Percentiles rank a stretch among this genome's conserved stretches.
phyloP scores from a whole-genome alignment of 2,329 filamentous ascomycete genomes.

The Trichoderma atrobrunneum region DNA sequence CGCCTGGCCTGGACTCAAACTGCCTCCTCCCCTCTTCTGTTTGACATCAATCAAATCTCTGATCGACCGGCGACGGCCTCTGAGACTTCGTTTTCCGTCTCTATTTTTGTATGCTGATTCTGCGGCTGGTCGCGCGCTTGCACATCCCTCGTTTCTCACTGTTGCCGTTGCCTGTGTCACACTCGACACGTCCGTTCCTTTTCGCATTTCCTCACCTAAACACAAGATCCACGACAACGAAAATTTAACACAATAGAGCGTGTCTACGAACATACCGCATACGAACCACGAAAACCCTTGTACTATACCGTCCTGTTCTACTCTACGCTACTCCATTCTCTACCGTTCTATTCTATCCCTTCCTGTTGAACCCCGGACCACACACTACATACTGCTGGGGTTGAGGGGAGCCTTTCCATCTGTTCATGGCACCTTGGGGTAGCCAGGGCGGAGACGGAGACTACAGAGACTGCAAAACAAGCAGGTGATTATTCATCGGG shows the following conservation, averaged over 20 bases:
- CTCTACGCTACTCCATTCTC: background rate
- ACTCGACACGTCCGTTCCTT: conserved; percentile 20
- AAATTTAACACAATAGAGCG: background rate
- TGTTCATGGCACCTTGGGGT: conserved; percentile 14
- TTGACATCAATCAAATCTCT: conserved; percentile 10
- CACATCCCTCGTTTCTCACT: background rate
- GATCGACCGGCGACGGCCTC: conserved; percentile 5
- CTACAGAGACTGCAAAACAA: background rate
- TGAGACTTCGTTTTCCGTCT: conserved; percentile 12
- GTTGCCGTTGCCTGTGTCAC: conserved; percentile 14
- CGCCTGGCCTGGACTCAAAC: background rate
- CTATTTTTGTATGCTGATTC: background rate
- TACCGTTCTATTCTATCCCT: background rate
- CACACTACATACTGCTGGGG: background rate
- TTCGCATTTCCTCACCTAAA: background rate
- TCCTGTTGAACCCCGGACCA: background rate
- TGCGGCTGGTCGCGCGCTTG: conserved; percentile 16
- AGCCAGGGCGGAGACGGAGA: conserved; percentile 7
- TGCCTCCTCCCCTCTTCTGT: background rate
- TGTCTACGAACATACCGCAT: background rate
- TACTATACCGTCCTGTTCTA: background rate
- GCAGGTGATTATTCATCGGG: background rate
- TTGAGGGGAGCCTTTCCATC: background rate
- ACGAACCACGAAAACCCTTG: background rate
- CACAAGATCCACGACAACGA: background rate